phyloP scores from a whole-genome alignment of 768 basidiomycete species.

The Udeniomyces megalosporus region DNA sequence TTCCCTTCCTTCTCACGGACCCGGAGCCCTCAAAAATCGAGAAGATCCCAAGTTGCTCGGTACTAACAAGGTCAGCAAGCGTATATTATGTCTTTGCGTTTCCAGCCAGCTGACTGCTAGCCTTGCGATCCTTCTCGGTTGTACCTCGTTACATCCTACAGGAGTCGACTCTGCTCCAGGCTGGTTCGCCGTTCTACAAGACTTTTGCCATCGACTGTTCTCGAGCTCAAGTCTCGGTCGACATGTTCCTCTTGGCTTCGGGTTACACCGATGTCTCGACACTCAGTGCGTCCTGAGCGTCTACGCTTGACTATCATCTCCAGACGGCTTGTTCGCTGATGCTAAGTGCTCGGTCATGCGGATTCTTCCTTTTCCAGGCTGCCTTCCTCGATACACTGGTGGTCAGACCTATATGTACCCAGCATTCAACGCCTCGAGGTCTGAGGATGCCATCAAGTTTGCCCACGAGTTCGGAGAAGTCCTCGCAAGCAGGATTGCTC shows the following conservation, averaged over 20 bases:
- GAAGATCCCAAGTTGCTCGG: conserved; percentile 94
- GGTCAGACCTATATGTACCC: conserved; percentile 98
- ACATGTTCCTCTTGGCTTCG: conserved; percentile 96
- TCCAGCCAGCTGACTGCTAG: background rate
- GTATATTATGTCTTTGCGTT: no score
- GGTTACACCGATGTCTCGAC: conserved; percentile 90
- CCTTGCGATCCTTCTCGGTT: background rate
- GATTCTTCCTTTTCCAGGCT: conserved; percentile 38
- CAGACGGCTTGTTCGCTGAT: no score
- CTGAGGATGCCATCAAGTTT: conserved; percentile 95
- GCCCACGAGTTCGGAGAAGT: conserved; percentile 93
- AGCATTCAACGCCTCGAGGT: conserved; percentile 82
- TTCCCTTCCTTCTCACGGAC: conserved; percentile 69
- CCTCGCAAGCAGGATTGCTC: conserved; percentile 79
- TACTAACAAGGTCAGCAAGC: conserved; percentile 87
- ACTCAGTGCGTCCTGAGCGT: conserved; percentile 48
- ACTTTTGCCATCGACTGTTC: conserved; percentile 98
- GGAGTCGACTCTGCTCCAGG: conserved; percentile 83
- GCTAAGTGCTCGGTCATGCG: background rate
- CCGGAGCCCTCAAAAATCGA: conserved; percentile 82
- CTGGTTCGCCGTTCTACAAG: conserved; percentile 94
- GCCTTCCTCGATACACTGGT: conserved; percentile 88
- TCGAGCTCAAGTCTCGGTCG: conserved; percentile 87
- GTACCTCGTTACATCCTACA: no score
- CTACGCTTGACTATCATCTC: background rate